Percentiles rank a stretch among this genome's conserved stretches.
Conservation (phyloP, 176 grass and related monocot species). For the Eleusine indica region DNA sequence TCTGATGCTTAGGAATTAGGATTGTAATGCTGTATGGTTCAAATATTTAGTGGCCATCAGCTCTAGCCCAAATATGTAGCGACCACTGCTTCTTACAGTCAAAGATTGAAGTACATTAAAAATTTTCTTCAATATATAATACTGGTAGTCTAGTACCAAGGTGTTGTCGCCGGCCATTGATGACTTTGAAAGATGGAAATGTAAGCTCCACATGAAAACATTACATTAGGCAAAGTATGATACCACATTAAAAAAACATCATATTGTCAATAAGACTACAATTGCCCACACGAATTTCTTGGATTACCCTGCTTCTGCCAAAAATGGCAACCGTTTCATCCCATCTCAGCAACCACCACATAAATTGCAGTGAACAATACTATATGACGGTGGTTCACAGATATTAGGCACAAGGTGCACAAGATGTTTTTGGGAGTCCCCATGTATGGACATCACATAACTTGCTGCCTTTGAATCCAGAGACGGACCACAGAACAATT, state of each 20-base stretch:
- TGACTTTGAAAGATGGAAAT: no score
- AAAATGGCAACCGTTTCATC: constrained; percentile 31
- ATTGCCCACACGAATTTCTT: not conserved
- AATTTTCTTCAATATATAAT: no score
- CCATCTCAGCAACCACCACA: constrained; percentile 24
- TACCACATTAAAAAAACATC: not conserved
- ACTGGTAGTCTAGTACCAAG: no score
- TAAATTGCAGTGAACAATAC: not conserved
- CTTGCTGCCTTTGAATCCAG: not conserved
- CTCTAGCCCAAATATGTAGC: no score
- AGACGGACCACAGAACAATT: not conserved
- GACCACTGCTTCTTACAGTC: no score
- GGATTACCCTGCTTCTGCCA: constrained; percentile 32
- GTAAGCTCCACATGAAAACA: no score
- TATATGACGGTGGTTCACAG: not conserved
- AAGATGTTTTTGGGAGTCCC: constrained; percentile 10
- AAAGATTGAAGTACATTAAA: no score
- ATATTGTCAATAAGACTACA: constrained; percentile 3
- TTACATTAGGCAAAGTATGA: no score
- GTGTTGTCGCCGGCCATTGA: no score
- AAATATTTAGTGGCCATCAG: no score
- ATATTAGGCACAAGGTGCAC: constrained; percentile 23
- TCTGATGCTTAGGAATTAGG: no score
- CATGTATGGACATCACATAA: not conserved
- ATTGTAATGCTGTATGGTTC: no score